Percentiles rank a stretch among this genome's conserved stretches.
Conservation (phyloP, 2,329 filamentous ascomycete species). For the Diaporthe ilicicola region DNA sequence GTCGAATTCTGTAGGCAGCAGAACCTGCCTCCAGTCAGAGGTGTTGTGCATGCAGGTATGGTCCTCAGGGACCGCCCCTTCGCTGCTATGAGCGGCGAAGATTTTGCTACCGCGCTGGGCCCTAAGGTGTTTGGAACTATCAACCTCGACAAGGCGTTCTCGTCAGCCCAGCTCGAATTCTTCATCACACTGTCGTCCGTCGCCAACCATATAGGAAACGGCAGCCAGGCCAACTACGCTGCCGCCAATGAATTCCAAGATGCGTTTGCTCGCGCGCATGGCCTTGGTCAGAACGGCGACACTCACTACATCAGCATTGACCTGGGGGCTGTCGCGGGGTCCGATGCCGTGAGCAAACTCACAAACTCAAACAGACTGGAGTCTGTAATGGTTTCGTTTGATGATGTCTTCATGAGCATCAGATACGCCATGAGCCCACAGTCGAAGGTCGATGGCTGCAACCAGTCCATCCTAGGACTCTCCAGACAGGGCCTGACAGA, state of each 20-base stretch:
- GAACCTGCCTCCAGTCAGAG: constrained; percentile 45
- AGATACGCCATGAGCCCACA: constrained; percentile 37
- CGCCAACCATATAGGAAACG: constrained; percentile 45
- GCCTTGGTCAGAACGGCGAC: not conserved
- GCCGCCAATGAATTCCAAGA: constrained; percentile 48
- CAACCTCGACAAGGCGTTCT: constrained; percentile 37
- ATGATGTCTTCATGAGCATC: constrained; percentile 37
- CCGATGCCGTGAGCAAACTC: constrained; percentile 10
- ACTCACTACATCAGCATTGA: constrained; percentile 29
- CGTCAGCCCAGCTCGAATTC: constrained; percentile 42
- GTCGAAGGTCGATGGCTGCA: constrained; percentile 33
- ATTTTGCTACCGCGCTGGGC: constrained; percentile 19
- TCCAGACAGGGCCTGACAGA: constrained; percentile 35
- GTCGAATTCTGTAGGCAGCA: constrained; percentile 19
- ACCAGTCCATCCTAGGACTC: constrained; percentile 36
- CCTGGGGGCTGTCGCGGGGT: constrained; percentile 23
- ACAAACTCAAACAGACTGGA: not conserved
- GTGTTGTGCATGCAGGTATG: constrained; percentile 54
- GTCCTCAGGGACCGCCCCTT: constrained; percentile 41
- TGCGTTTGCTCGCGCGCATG: constrained; percentile 29
- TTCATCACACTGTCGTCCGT: constrained; percentile 52
- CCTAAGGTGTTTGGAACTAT: constrained; percentile 34
- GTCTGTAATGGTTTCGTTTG: constrained; percentile 34
- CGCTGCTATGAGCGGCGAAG: constrained; percentile 18
- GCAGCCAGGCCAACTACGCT: constrained; percentile 50